Base-by-base conservation (phyloP, 805 yeast genomes). In the Pichia paraexigua region DNA sequence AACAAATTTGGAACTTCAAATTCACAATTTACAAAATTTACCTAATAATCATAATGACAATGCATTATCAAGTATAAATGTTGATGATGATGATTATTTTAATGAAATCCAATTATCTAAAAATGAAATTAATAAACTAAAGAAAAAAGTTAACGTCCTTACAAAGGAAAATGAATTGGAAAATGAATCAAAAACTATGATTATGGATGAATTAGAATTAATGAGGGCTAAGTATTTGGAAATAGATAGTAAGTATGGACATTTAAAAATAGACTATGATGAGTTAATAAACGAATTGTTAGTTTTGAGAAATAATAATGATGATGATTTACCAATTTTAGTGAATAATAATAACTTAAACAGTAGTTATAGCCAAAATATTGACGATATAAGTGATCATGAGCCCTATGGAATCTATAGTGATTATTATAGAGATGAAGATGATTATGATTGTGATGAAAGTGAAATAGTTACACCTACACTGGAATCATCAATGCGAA, bases 161-260 rank as follows among this genome's bases (percentile, higher is more conserved):
- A 73, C 74, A 58, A 71, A 74, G 49, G 78, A 79, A 55, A 72
- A 70, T 56, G 83, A 79, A 55, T 64, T 79, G 24, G 84, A 79
- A 58, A 70, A 72, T 46, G 77, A 72, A 57, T 76, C 80, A 41
- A 77, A 77, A 56, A 68, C 74, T 52, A 65, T 75, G 45, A 74
- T 79, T 48, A 76, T 79, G 46, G 82, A 78, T 57, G 82, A 79
- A 62, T 68, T 79, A 43, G 84, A 79, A 58, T 64, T 67, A 56
- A 64, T 78, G 53, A 71, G 75, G 44, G 70, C 68, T 48, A 72
- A 73, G 49, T 61, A 56, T 46, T 41, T 48, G 5, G 66, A 67
- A 42, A 49, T 67, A 2, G 65, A 64, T 44, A 53, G 49, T 24
- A 63, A 59, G 39, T 62, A 63, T 49, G 63, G 64, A 25, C 50